A percentile compares a stretch with the other conserved stretches of the same genome.
phyloP scores from a whole-genome alignment of 495 filamentous ascomycete genomes.

The Arthonia radiata region DNA sequence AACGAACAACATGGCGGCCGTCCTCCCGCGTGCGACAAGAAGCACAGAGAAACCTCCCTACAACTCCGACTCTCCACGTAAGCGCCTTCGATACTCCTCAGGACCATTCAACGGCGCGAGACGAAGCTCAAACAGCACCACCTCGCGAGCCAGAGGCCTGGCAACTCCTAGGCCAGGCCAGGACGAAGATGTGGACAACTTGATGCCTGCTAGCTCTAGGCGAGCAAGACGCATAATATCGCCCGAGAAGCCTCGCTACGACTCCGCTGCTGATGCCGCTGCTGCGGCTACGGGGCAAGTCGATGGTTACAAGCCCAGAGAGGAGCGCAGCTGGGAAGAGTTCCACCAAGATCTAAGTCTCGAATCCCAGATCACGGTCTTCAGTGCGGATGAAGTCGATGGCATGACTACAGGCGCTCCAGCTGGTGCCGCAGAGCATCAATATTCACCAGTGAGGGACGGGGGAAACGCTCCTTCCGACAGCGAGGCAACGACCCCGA shows the following conservation, averaged over 20 bases:
- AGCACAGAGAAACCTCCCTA: too few species aligned
- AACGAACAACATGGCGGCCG: too few species aligned
- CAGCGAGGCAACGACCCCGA: not conserved
- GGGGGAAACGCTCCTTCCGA: slow-evolving; percentile 3
- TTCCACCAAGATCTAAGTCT: slow-evolving; percentile 90
- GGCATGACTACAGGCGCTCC: slow-evolving; percentile 18
- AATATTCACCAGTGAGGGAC: slow-evolving; percentile 7
- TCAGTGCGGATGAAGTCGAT: slow-evolving; percentile 66
- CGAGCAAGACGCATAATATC: slow-evolving; percentile 24
- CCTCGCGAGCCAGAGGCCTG: too few species aligned
- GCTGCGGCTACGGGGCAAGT: slow-evolving; percentile 65
- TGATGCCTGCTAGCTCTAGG: slow-evolving; percentile 21
- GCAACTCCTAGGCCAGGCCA: too few species aligned
- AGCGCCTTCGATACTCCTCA: too few species aligned
- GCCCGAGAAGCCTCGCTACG: slow-evolving; percentile 28
- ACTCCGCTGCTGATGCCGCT: slow-evolving; percentile 63
- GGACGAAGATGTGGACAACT: slow-evolving; percentile 22
- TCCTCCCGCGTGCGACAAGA: too few species aligned
- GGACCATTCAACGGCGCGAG: too few species aligned
- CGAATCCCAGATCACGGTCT: slow-evolving; percentile 49
- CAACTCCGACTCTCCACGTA: too few species aligned
- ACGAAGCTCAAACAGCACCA: too few species aligned
- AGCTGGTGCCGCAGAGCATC: slow-evolving; percentile 6
- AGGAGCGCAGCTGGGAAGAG: slow-evolving; percentile 91
- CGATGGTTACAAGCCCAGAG: slow-evolving; percentile 87